A percentile compares a stretch with the other conserved stretches of the same genome.
These are phyloP conservation scores for Fusarium incarnatum DNA, from an alignment of 2,329 filamentous ascomycete species.

Conservation along the genomic window DNA sequence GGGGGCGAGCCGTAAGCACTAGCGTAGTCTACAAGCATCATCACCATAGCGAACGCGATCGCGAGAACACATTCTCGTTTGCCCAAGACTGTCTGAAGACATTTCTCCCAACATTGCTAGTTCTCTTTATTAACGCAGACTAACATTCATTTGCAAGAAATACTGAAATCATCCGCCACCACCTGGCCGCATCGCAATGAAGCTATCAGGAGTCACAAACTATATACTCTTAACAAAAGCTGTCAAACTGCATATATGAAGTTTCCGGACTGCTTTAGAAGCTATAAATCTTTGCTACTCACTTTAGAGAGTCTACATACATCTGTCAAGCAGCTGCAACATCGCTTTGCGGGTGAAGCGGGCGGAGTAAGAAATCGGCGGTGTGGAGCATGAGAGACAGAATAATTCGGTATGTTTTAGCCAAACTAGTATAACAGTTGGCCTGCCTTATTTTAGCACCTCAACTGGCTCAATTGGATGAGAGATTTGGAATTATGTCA, in stretches of 20 bases:
- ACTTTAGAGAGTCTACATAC: rapidly evolving
- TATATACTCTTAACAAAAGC: no score
- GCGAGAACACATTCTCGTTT: no score
- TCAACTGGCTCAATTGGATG: neutral
- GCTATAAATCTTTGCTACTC: rapidly evolving
- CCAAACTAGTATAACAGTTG: neutral
- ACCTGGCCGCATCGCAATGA: no score
- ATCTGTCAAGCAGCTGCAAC: neutral
- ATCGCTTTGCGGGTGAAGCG: neutral
- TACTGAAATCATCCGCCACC: no score
- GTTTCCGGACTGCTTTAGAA: neutral
- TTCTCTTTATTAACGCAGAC: no score
- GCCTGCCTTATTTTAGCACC: neutral
- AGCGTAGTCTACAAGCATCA: no score
- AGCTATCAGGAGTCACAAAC: no score
- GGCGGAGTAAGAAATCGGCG: neutral
- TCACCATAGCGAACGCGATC: no score
- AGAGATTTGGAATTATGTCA: neutral
- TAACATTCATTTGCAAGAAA: no score
- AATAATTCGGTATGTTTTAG: neutral
- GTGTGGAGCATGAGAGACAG: neutral
- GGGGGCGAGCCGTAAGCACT: neutral
- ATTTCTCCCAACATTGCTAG: no score
- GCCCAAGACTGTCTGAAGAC: no score
- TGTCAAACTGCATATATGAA: no score